Evolutionary conservation across 208 protist species (phyloP).

Genomic region (Trypanosoma mega): DNA sequence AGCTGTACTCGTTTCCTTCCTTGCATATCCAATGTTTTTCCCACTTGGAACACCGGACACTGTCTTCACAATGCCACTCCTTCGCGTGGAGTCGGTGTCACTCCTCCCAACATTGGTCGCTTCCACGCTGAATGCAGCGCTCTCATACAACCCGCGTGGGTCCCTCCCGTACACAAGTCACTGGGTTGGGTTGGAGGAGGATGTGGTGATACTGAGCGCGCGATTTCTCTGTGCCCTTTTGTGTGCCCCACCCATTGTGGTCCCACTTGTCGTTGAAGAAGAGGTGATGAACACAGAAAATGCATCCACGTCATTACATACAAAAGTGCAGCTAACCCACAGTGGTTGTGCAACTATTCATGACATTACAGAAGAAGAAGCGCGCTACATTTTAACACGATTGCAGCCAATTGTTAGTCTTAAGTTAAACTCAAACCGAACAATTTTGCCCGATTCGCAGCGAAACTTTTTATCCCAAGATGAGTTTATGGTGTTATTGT

Average conservation of each 20-base stretch:
- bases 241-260: slow-evolving; percentile 32
- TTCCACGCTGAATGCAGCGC: slow-evolving; percentile 76
- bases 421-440: slow-evolving; percentile 58
- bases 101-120: slow-evolving; percentile 69
- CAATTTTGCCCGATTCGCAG: slow-evolving; percentile 75
- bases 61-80: slow-evolving; percentile 68
- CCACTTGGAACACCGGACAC: slow-evolving; percentile 47
- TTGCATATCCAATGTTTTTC: slow-evolving; percentile 64
- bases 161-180: slow-evolving; percentile 79
- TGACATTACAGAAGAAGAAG: slow-evolving; percentile 73
- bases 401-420: slow-evolving; percentile 56
- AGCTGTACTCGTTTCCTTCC: slow-evolving; percentile 38
- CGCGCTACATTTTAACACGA: slow-evolving; percentile 45
- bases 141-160: slow-evolving; percentile 72
- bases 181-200: slow-evolving; percentile 48
- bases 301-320: neutral
- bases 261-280: neutral
- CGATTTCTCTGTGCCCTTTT: slow-evolving; percentile 62
- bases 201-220: slow-evolving; percentile 46
- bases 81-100: slow-evolving; percentile 50
- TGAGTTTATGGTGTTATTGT: slow-evolving; percentile 86
- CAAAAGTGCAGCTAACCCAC: slow-evolving; percentile 45
- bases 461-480: slow-evolving; percentile 48
- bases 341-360: slow-evolving; percentile 58
- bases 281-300: neutral